Base-by-base conservation (phyloP, 2,329 filamentous ascomycete species). In the Ascochyta clinopodiicola region DNA sequence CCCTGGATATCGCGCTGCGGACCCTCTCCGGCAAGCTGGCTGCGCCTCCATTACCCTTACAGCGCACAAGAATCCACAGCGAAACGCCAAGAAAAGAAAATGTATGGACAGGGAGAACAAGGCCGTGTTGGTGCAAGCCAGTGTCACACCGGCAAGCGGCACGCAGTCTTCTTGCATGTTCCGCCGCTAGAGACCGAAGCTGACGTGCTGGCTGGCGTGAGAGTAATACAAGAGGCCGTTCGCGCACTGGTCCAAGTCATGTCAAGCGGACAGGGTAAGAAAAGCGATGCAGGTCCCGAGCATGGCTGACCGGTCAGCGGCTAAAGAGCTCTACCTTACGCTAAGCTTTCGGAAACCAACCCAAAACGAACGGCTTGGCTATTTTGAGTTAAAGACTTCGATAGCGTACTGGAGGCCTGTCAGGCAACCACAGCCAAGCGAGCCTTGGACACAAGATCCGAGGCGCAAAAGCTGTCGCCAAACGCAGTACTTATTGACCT, bases 101-200 rank as follows among this genome's bases (percentile, higher is more conserved):
- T 43, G 44, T 15, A 22, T 54, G 52, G 36, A 38, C 27, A 57
- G 52, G 44, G 52, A 57, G 42, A 42, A 10, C 7, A 29, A 32
- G 17, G 17, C 17, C 15, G 60, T 71, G n/a, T 73, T 74, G 46
- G 66, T 76, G 3, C 61, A 72, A 44, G 54, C 68, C n/a, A 78
- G 70, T 27, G 56, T 49, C 45, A 36, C 27, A 63, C 37, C 17
- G 59, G 56, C 12, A 59, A 27, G 43, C 57, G 63, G 51, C 53
- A 65, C 48, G 75, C 77, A 32, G 59, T 79, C 44, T 79, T 80
- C 58, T 57, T 80, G 37, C 76, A 80, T 61, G 75, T 80, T 6
- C 78, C 78, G 36, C 68, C 61, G 8, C 68, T 77, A 56, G 71
- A 72, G 25, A 68, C 68, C 24, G 64, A 69, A 17, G 63, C 67